Percentiles rank a stretch among this genome's conserved stretches.
Conservation (phyloP, 805 yeast species). For the Pichia nanzhaoensis region DNA sequence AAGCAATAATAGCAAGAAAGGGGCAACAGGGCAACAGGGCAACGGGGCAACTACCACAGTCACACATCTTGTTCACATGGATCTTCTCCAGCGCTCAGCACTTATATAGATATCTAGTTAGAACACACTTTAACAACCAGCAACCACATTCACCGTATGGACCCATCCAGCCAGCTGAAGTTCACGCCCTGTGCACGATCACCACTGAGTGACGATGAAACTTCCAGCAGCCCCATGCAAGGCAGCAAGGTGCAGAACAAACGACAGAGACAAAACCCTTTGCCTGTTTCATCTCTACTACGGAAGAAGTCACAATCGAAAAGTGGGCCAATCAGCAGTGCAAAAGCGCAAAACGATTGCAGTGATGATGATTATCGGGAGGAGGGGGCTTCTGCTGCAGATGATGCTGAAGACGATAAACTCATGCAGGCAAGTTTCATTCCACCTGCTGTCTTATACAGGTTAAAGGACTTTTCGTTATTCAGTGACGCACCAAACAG, state of each 20-base stretch:
- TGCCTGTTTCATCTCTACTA: too few relatives aligned
- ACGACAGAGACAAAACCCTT: not conserved
- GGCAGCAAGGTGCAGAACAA: not conserved
- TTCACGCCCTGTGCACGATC: conserved; percentile 25
- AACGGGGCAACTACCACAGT: too few relatives aligned
- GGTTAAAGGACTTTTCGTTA: conserved; percentile 53
- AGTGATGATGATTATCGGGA: not conserved
- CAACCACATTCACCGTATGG: not conserved
- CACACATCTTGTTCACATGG: too few relatives aligned
- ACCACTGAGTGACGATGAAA: conserved; percentile 14
- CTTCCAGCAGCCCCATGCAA: not conserved
- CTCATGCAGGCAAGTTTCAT: conserved; percentile 22
- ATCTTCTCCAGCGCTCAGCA: too few relatives aligned
- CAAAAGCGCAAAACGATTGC: not conserved
- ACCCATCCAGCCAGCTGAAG: conserved; percentile 2
- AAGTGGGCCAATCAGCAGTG: too few relatives aligned
- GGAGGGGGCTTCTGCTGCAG: not conserved
- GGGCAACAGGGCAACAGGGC: too few relatives aligned
- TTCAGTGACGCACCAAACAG: conserved; percentile 61
- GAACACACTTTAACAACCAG: too few relatives aligned
- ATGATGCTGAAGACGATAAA: conserved; percentile 10
- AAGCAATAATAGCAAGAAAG: too few relatives aligned
- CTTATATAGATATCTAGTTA: too few relatives aligned
- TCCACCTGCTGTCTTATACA: conserved; percentile 51
- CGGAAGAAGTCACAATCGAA: too few relatives aligned